These are phyloP conservation scores for Sisymbrium irio DNA, from an alignment of 345 rosid species.

Conservation along the genomic window DNA sequence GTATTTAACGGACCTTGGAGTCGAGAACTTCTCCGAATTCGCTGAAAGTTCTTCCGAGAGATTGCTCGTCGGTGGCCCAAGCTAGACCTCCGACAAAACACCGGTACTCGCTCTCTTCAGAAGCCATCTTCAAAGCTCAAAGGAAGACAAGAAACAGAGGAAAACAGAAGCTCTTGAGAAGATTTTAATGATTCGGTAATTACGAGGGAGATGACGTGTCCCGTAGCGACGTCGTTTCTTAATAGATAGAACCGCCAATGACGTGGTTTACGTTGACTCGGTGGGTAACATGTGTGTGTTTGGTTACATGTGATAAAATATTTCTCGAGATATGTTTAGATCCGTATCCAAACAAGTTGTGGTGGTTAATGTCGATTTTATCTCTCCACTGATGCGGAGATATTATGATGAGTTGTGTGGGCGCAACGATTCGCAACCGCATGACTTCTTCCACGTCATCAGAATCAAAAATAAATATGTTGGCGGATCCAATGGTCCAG, in stretches of 20 bases:
- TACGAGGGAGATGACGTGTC: conserved; percentile 2
- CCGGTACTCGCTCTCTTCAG: conserved; percentile 60
- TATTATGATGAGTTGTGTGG: too few species aligned
- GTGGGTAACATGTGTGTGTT: neutral
- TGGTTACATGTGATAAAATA: neutral
- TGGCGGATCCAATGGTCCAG: neutral
- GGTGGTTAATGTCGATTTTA: neutral
- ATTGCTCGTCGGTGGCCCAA: conserved; percentile 75
- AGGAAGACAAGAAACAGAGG: neutral
- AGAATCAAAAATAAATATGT: neutral
- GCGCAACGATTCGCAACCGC: neutral
- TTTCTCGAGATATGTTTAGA: neutral
- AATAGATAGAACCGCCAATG: too few species aligned
- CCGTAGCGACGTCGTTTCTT: too few species aligned
- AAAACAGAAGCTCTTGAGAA: neutral
- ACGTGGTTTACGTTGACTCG: neutral
- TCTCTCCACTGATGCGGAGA: too few species aligned
- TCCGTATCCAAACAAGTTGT: neutral
- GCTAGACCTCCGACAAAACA: conserved; percentile 93
- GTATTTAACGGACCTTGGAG: conserved; percentile 85
- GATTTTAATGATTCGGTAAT: neutral
- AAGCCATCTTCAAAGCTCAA: conserved; percentile 38
- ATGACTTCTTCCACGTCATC: neutral
- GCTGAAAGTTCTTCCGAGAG: conserved; percentile 58
- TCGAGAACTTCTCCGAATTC: conserved; percentile 66